These are phyloP conservation scores for Dactylis glomerata DNA, from an alignment of 176 grass and related monocot genomes.

Conservation along the genomic window DNA sequence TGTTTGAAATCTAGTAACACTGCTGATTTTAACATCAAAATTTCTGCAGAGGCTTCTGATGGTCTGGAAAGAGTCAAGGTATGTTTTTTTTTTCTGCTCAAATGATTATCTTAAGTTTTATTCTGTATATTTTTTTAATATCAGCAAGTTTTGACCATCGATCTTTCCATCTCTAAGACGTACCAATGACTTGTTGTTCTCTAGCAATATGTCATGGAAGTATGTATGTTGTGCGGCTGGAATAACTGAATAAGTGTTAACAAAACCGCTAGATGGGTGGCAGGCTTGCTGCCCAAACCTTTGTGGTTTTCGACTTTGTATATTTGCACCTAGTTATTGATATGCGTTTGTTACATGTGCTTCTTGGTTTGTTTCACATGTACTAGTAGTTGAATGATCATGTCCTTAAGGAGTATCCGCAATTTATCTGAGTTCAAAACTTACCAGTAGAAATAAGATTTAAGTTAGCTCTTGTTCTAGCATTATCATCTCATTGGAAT, in stretches of 20 bases:
- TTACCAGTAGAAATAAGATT: slow-evolving; percentile 3
- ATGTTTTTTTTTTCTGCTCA: slow-evolving; percentile 30
- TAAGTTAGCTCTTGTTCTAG: slow-evolving; percentile 14
- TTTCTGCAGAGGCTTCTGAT: slow-evolving; percentile 71
- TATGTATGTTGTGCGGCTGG: no score
- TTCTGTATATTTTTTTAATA: slow-evolving; percentile 12
- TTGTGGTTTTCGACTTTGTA: neutral
- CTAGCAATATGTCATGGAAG: no score
- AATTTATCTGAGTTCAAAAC: neutral
- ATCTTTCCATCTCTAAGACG: neutral
- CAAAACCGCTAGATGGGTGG: no score
- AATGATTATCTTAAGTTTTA: neutral
- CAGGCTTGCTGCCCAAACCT: neutral
- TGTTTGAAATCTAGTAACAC: slow-evolving; percentile 54
- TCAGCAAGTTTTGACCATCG: neutral
- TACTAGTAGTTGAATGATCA: neutral
- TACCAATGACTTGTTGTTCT: no score
- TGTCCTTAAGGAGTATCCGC: neutral
- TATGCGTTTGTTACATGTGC: slow-evolving; percentile 26
- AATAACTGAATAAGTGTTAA: no score
- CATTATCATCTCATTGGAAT: slow-evolving; percentile 1
- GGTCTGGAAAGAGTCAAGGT: slow-evolving; percentile 83
- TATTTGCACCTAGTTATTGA: neutral
- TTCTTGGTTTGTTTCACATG: slow-evolving; percentile 11
- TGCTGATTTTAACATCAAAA: slow-evolving; percentile 50